These are phyloP conservation scores for Hermanozyma aechmeae DNA, from an alignment of 805 yeast genomes.

Conservation along the genomic window DNA sequence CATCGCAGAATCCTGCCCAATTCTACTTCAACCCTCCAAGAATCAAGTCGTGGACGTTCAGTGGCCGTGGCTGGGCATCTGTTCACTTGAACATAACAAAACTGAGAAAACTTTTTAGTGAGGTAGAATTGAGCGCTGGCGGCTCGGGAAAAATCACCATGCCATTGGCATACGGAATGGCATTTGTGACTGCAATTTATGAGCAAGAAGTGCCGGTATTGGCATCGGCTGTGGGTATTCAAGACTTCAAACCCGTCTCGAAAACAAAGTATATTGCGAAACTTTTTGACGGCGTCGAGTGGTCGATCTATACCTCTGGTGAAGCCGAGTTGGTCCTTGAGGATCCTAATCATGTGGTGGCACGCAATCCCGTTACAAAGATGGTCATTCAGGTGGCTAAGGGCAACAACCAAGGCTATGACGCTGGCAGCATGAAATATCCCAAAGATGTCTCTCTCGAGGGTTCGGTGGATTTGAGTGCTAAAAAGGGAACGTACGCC, in stretches of 20 bases:
- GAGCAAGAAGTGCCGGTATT: constrained; percentile 20
- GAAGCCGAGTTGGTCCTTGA: constrained; percentile 20
- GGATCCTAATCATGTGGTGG: constrained; percentile 29
- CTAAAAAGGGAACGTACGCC: constrained; percentile 16
- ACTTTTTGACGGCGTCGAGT: constrained; percentile 46
- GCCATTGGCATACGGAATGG: constrained; percentile 77
- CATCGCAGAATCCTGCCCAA: constrained; percentile 40
- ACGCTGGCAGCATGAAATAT: constrained; percentile 55
- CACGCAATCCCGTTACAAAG: constrained; percentile 15
- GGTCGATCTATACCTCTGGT: constrained; percentile 59
- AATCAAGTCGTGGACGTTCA: constrained; percentile 46
- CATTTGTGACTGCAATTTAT: constrained; percentile 58
- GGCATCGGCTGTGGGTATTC: constrained; percentile 59
- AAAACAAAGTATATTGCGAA: constrained; percentile 40
- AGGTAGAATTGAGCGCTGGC: constrained; percentile 11
- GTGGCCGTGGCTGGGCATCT: constrained; percentile 18
- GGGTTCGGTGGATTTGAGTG: constrained; percentile 21
- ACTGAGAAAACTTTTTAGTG: constrained; percentile 24
- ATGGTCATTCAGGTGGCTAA: constrained; percentile 50
- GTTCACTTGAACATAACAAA: constrained; percentile 13
- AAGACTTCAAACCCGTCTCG: constrained; percentile 29
- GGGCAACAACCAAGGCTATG: constrained; percentile 38
- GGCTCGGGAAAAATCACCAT: constrained; percentile 32
- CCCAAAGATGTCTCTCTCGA: constrained; percentile 38
- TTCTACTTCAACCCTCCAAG: constrained; percentile 64